Percentiles rank a stretch among this genome's conserved stretches.
Conservation (phyloP, 1,284 basidiomycete genomes). For the Cerioporus squamosus region DNA sequence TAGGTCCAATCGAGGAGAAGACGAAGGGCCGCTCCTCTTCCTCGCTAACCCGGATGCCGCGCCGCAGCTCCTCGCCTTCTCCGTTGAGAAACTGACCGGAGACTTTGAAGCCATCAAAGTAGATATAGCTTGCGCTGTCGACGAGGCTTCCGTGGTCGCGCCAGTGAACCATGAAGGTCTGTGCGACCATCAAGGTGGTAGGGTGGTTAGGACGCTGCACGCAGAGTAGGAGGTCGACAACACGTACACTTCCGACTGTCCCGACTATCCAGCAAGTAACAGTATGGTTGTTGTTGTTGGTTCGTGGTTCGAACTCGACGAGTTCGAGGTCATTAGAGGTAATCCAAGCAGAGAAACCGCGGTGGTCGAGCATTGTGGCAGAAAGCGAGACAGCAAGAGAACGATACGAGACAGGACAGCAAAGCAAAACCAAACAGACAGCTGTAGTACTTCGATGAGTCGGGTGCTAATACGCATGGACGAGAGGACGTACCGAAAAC, state of each 20-base stretch:
- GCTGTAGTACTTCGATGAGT: too few relatives aligned
- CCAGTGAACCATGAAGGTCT: slow-evolving; percentile 67
- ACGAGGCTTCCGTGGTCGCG: slow-evolving; percentile 55
- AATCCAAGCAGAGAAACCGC: slow-evolving; percentile 71
- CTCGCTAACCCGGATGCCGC: slow-evolving; percentile 30
- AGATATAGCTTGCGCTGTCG: slow-evolving; percentile 59
- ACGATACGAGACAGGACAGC: background rate
- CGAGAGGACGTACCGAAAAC: slow-evolving; percentile 2
- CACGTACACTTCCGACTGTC: slow-evolving; percentile 53
- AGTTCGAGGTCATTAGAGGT: slow-evolving; percentile 49
- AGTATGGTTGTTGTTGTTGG: slow-evolving; percentile 45
- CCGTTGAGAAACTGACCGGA: slow-evolving; percentile 65
- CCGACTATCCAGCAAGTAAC: slow-evolving; percentile 71
- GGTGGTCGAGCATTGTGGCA: slow-evolving; percentile 53
- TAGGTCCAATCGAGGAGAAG: slow-evolving; percentile 47
- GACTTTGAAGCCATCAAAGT: slow-evolving; percentile 59
- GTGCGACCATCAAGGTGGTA: background rate
- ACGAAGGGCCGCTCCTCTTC: slow-evolving; percentile 55
- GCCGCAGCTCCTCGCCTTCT: slow-evolving; percentile 47
- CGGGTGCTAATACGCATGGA: too few relatives aligned
- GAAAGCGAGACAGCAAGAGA: background rate
- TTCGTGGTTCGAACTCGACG: slow-evolving; percentile 54
- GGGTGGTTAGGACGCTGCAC: background rate
- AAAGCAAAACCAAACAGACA: background rate
- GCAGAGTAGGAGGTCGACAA: background rate